Base-by-base conservation (phyloP, 305 asterid genomes). In the Caryopteris hybrid region DNA sequence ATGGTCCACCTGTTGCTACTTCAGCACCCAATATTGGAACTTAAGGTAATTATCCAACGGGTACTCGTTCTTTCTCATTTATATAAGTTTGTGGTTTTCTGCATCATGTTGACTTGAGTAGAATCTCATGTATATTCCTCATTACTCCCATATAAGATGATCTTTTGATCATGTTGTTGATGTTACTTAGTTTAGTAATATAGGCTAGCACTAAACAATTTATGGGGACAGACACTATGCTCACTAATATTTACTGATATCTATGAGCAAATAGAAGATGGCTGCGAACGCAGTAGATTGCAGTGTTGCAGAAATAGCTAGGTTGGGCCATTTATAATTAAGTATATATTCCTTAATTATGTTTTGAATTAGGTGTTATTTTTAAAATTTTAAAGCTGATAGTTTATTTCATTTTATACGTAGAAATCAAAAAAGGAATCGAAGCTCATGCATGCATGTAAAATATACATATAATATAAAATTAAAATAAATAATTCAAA, bases 11-110 rank as follows among this genome's bases (percentile, higher is more conserved):
- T 47, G 66, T 84, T 47, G 84, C 89, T 61, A 14, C 85, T 58
- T 45, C 78, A 27, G 79, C 93, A 17, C 89, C 89, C 65, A 80
- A 81, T 76, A 83, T 47, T 66, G 95, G 92, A 66, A 86, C 96
- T 70, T 84, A 77, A 88, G 73, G 78, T 72, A 43, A 72, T 60
- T 7, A 8, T 2, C 9, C 29, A 8, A 14, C 8, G 23, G 14
- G 10, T 29, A 8, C 17, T 47, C 29, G 46, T 45, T 39, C 3
- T 34, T 25, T 27, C 31, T 46, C 70, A 11, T 21, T 50, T 55
- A 6, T 10, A 7, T 25, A 14, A 7, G 39, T 8, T 14, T 63
- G 10, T 25, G 27, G 31, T 54, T 12, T 2, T 6, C 33, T 34
- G 16, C n/a, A n/a, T n/a, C n/a, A n/a, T n/a, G n/a, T n/a, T n/a